These are phyloP conservation scores for Colletotrichum filicis DNA, from an alignment of 2,329 filamentous ascomycete species.

Conservation along the genomic window DNA sequence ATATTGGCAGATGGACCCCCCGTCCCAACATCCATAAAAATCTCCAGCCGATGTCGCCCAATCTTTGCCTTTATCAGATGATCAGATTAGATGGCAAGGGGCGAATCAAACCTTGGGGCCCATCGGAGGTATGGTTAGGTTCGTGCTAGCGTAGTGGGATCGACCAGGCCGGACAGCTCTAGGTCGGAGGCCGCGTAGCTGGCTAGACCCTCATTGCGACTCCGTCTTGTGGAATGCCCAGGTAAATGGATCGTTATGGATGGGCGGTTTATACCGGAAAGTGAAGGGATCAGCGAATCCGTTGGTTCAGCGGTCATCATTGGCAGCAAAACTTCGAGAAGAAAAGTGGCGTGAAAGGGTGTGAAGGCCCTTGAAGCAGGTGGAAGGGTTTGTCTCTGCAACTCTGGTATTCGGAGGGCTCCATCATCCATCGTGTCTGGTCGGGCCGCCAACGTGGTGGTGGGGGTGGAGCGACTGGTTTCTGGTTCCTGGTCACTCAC, in stretches of 20 bases:
- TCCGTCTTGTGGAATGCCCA: slow-evolving; percentile 9
- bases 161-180: slow-evolving; percentile 19
- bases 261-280: slow-evolving; percentile 4
- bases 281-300: slow-evolving; percentile 22
- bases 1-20: slow-evolving; percentile 18
- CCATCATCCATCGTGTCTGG: slow-evolving; percentile 14
- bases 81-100: slow-evolving; percentile 33
- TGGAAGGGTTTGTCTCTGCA: neutral
- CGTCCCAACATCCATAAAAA: neutral
- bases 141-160: slow-evolving; percentile 32
- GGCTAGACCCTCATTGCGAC: slow-evolving; percentile 16
- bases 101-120: slow-evolving; percentile 9
- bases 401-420: neutral
- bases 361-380: slow-evolving; percentile 1
- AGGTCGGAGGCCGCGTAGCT: slow-evolving; percentile 27
- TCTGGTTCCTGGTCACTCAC: slow-evolving; percentile 11
- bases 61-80: slow-evolving; percentile 32
- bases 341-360: slow-evolving; percentile 22
- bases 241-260: neutral
- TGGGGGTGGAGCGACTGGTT: slow-evolving; percentile 18
- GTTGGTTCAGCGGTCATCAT: neutral
- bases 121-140: slow-evolving; percentile 29
- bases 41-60: slow-evolving; percentile 29
- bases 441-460: slow-evolving; percentile 22
- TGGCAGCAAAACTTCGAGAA: neutral